Base-by-base conservation (phyloP, 1,139 yeast genomes). In the Petasospora rhodanensis region DNA sequence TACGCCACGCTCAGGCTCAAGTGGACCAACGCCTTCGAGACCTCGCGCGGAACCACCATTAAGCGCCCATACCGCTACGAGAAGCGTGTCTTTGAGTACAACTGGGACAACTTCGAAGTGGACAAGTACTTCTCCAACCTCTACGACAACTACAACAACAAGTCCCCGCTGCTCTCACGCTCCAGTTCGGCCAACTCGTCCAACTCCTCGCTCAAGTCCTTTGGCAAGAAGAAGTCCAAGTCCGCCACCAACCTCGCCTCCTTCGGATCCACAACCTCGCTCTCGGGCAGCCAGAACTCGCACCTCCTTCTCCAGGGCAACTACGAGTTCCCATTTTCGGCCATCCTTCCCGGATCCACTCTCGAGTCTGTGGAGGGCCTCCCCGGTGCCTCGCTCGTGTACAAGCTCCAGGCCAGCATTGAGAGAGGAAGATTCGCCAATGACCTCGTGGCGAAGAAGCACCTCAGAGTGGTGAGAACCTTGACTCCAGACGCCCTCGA, bases 341-440 rank as follows among this genome's bases (percentile, higher is more conserved):
- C 93, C 2, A 70, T 87, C 18, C 55, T 91, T 13, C 96, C 96
- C 0, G 97, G 97, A 1, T 70, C 76, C 24, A 68, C 84, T 37
- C 80, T 87, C 1, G 98, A 91, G 58, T 79, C 95, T 19, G 80
- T 91, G 7, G 96, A 89, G 55, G 96, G 96, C 3, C 66, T 87
- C 31, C 89, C 89, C 2, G 87, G 91, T 14, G 94, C 87, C 12
- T 74, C 84, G 4, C 70, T 85, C n/a, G 70, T 77, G 7, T 91
- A 91, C 59, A 73, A 77, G 45, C 54, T 91, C 33, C 84, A 82
- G 43, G 94, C 96, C 1, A 68, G 72, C 6, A 74, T 91, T 16
- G 97, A 91, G 51, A 68, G 95, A 35, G 91, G 94, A 2, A 76
- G 89, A 41, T 84, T 84, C 51, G 73, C 78, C 35, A 70, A 72